Conservation (phyloP, 2,329 filamentous ascomycete species). For the Geosmithia putterillii region DNA sequence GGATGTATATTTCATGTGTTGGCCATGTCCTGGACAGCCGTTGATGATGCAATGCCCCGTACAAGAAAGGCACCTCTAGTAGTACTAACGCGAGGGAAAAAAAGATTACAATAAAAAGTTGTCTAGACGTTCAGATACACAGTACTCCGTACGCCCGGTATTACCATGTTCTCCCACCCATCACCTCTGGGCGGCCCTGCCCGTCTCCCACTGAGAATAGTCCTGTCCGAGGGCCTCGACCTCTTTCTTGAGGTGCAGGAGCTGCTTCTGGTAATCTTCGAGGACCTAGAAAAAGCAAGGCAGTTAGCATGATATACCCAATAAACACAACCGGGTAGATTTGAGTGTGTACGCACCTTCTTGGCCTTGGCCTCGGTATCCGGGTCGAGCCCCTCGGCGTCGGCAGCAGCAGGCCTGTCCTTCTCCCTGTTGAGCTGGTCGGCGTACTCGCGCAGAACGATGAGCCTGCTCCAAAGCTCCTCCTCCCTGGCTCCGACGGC, state of each 20-base stretch:
- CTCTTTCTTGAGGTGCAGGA: slow-evolving; percentile 64
- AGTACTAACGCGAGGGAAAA: background rate
- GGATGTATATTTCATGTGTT: background rate
- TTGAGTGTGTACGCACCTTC: slow-evolving; percentile 40
- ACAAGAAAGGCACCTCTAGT: background rate
- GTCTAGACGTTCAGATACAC: background rate
- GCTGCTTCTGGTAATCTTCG: slow-evolving; percentile 71
- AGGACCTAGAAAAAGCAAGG: slow-evolving; percentile 41
- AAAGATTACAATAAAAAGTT: background rate
- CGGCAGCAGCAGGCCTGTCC: slow-evolving; percentile 48
- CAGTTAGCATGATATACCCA: background rate
- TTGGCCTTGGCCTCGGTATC: slow-evolving; percentile 61
- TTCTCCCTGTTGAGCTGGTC: slow-evolving; percentile 62
- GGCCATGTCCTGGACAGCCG: background rate
- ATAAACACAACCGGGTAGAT: background rate
- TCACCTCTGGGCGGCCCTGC: slow-evolving; percentile 15
- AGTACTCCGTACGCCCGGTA: too few relatives aligned
- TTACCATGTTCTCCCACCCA: background rate
- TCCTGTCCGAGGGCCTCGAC: slow-evolving; percentile 50
- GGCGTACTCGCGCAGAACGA: slow-evolving; percentile 61
- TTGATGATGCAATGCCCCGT: background rate
- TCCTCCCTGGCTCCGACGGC: slow-evolving; percentile 64
- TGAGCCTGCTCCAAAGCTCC: slow-evolving; percentile 75
- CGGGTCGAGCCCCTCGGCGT: slow-evolving; percentile 49
- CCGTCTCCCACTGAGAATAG: slow-evolving; percentile 42